These are phyloP conservation scores for Murraya koenigii DNA, from an alignment of 345 rosid species.

Conservation along the genomic window DNA sequence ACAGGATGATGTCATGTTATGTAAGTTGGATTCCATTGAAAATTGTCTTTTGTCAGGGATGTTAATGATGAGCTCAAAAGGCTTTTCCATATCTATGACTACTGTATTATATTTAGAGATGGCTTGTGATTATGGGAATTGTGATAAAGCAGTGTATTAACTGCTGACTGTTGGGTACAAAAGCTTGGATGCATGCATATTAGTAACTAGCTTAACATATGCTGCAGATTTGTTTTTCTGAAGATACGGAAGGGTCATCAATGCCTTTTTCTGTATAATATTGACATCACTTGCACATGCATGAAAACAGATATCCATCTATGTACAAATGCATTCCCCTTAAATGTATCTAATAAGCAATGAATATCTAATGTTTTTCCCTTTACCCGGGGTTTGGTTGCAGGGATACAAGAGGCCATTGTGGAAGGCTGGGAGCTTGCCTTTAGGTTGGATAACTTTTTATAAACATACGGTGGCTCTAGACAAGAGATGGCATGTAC, in stretches of 20 bases:
- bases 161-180: neutral
- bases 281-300: neutral
- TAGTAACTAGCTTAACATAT: neutral
- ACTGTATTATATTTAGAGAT: neutral
- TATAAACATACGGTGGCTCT: constrained; percentile 66
- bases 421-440: constrained; percentile 81
- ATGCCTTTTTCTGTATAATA: neutral
- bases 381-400: constrained; percentile 17
- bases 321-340: neutral
- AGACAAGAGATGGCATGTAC: constrained; percentile 76
- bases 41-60: neutral
- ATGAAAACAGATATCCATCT: neutral
- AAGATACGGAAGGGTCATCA: neutral
- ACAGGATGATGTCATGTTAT: neutral
- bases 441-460: constrained; percentile 87
- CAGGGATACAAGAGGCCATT: constrained; percentile 63
- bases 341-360: neutral
- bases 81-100: neutral
- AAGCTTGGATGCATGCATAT: neutral
- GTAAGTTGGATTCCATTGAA: neutral
- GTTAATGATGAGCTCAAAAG: neutral
- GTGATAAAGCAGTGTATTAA: neutral
- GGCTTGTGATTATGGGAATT: neutral
- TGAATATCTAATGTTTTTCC: neutral
- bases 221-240: neutral